These are phyloP conservation scores for Xerocomus cyaneibrunnescens DNA, from an alignment of 1,284 basidiomycete species.

Conservation along the genomic window DNA sequence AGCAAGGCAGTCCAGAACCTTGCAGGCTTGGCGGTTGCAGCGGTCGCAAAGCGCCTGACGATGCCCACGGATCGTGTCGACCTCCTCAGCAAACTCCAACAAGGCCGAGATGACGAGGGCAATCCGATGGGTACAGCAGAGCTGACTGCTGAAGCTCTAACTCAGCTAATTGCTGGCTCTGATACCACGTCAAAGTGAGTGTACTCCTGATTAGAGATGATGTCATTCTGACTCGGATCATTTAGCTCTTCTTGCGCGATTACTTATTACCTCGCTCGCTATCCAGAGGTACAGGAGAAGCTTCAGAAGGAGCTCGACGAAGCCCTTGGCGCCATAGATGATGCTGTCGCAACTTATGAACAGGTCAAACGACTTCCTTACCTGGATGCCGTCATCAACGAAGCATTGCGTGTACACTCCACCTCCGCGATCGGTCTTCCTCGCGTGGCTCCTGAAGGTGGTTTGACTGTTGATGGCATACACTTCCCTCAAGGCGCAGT, in stretches of 20 bases:
- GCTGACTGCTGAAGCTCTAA: constrained; percentile 84
- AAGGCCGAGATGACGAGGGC: constrained; percentile 76
- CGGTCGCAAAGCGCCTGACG: constrained; percentile 72
- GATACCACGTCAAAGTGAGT: constrained; percentile 83
- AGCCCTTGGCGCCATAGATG: constrained; percentile 59
- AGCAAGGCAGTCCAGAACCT: constrained; percentile 69
- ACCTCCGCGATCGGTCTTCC: constrained; percentile 81
- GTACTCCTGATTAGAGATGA: background rate
- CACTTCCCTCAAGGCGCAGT: constrained; percentile 73
- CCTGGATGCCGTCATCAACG: constrained; percentile 81
- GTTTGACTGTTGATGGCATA: constrained; percentile 56
- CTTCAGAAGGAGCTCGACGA: constrained; percentile 83
- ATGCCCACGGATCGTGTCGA: constrained; percentile 70
- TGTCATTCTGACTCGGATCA: background rate
- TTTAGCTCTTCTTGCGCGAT: constrained; percentile 78
- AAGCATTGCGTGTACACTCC: constrained; percentile 79
- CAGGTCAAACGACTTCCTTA: constrained; percentile 71
- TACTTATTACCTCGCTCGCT: constrained; percentile 74
- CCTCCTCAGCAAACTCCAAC: constrained; percentile 76
- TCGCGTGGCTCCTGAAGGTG: constrained; percentile 71
- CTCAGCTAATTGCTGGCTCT: constrained; percentile 82
- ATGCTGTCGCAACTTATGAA: constrained; percentile 53
- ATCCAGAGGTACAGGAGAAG: constrained; percentile 65
- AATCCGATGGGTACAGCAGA: constrained; percentile 78
- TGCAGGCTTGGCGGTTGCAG: constrained; percentile 79